Evolutionary conservation across 2,329 filamentous ascomycete species (phyloP), one percentile per base, ranked within the genome.

Genomic region (Boeremia exigua): DNA sequence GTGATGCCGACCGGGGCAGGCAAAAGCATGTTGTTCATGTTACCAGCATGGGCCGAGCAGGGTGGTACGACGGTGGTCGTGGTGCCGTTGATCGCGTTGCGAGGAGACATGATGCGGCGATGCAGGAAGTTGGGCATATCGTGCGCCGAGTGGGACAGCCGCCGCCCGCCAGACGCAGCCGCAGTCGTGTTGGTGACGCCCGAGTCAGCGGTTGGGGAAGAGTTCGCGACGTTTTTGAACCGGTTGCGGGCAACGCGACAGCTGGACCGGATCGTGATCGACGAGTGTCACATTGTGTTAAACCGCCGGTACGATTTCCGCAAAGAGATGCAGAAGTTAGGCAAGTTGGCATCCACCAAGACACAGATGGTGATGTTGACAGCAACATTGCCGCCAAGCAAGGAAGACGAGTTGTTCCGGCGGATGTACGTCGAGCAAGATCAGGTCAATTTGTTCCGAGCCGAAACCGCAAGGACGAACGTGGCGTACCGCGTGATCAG

Each of bases 311-410:
- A 54, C 2, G 39, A 28, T 12, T 66, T 62, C 49, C 43, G 52
- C 11, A 61, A 47, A 19, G 17, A 58, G 43, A 53, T 69, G 34
- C 25, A 61, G 47, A 23, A 56, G 52, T 48, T 66, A 23, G 54
- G 60, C 14, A 54, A 58, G 55, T 43, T 69, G 36, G 48, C 47
- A 15, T n/a, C 19, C 1, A 54, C 49, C 2, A 48, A 62, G 51
- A 64, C 56, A 51, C 56, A 67, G 63, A 62, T 69, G 14, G 66
- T 68, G 10, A 37, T 61, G 17, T 59, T 69, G 29, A 69, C 51
- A 46, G 65, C 51, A 36, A 68, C 53, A 32, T 56, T 69, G 30
- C 61, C 42, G 45, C 66, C 50, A 12, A 61, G 47, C 19, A 45
- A 64, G 36, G 59, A 42, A 25, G 25, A 29, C 38, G 25, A 42